Percentiles rank a stretch among this genome's conserved stretches.
phyloP scores from a whole-genome alignment of 1,284 basidiomycete species.

The Puccinia hordei region DNA sequence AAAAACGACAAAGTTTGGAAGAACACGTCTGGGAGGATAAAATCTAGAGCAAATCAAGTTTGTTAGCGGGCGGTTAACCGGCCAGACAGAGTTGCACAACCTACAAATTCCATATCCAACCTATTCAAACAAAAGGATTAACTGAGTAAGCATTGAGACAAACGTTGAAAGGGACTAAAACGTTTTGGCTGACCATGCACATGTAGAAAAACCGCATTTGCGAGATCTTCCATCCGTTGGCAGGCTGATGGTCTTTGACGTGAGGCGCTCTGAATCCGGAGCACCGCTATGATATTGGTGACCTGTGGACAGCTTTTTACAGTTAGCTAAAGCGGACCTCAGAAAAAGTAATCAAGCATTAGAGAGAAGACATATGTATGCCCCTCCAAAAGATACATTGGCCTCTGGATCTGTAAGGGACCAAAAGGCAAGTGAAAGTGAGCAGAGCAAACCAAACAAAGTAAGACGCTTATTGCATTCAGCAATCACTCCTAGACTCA shows the following conservation, averaged over 20 bases:
- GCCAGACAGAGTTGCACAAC: background rate
- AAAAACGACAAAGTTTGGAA: constrained; percentile 46
- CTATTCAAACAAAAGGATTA: background rate
- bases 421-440: background rate
- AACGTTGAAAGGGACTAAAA: background rate
- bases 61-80: background rate
- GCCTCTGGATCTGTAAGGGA: constrained; percentile 41
- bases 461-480: background rate
- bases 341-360: background rate
- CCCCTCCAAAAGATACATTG: constrained; percentile 49
- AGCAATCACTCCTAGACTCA: background rate
- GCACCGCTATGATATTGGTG: constrained; percentile 41
- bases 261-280: constrained; percentile 37
- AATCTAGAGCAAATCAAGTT: constrained; percentile 10
- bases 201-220: constrained; percentile 39
- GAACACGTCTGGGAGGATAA: constrained; percentile 46
- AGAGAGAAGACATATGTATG: constrained; percentile 29
- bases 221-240: constrained; percentile 47
- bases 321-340: background rate
- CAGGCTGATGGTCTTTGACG: constrained; percentile 30
- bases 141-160: background rate
- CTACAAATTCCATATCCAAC: constrained; percentile 48
- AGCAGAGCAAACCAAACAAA: background rate
- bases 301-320: background rate
- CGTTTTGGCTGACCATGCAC: constrained; percentile 23